phyloP scores from a whole-genome alignment of 768 basidiomycete genomes.

The Russula virescens region DNA sequence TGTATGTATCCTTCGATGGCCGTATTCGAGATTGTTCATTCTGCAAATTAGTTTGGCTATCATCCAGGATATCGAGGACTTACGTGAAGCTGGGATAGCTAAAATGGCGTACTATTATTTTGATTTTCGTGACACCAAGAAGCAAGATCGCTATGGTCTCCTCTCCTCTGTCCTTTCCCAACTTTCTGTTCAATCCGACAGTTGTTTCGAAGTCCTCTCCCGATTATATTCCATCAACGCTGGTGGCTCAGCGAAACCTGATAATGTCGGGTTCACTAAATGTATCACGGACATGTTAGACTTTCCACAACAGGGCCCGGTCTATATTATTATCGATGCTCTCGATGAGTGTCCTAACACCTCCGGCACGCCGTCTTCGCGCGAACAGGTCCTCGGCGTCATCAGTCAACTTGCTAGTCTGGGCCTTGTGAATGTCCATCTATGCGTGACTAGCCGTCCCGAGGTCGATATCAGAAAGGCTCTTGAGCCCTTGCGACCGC shows the following conservation, averaged over 20 bases:
- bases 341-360: constrained; percentile 10
- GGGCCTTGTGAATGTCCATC: neutral
- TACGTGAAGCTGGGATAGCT: neutral
- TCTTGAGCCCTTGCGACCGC: neutral
- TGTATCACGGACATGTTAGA: neutral
- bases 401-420: neutral
- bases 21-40: neutral
- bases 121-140: neutral
- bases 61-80: neutral
- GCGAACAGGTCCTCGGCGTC: neutral
- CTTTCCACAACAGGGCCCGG: neutral
- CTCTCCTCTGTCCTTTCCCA: neutral
- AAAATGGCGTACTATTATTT: constrained; percentile 7
- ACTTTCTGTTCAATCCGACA: neutral
- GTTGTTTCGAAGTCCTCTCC: neutral
- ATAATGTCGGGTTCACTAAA: neutral
- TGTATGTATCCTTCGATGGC: neutral
- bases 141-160: neutral
- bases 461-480: neutral
- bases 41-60: neutral
- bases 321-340: constrained; percentile 2
- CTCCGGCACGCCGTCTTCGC: neutral
- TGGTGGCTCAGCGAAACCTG: neutral
- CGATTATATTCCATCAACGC: neutral
- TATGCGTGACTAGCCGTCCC: constrained; percentile 2